Base-by-base conservation (phyloP, 176 grass and related monocot genomes). In the Coix lacrymajobi region DNA sequence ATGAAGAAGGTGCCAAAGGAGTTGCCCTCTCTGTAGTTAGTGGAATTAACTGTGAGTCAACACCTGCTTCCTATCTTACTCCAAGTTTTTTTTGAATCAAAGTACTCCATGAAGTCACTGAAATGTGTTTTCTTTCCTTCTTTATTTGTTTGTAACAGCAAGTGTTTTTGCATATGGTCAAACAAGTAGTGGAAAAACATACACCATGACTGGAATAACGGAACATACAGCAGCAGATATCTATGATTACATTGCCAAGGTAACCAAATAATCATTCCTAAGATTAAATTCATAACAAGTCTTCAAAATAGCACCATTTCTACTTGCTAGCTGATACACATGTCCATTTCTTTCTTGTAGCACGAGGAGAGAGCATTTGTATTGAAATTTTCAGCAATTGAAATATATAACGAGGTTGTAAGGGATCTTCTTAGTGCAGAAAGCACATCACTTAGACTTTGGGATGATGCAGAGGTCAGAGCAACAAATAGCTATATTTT, bases 161-260 rank as follows among this genome's bases (percentile, higher is more conserved):
- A 96, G 89, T 85, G 90, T 98, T 86, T 98, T 98, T 84, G 96
- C 96, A 77, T 98, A 98, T 90, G 96, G 96, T 52, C 96, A 98
- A 95, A 98, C 96, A 90, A 93, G 96, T 79, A 96, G 96, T 84
- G 96, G 96, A 44, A 98, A 98, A 75, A 98, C 96, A 66, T 96
- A 98, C 77, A 98, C 96, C 40, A 98, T 98, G 96, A 93, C 83
- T 41, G 96, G 96, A 65, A 98, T 98, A 81, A 96, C 91, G 16
- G 91, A 96, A 81, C 88, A 88, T 75, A 90, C 96, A 77, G 91
- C 93, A 57, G 77, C 87, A 61, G 96, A 98, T 81, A 96, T 98
- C 82, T 98, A 98, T 39, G 96, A 93, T 76, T 98, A 98, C 69
- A 98, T 96, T 84, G 82, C 52, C 69, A 93, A 83, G 93, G 96